Base-by-base conservation (phyloP, 228 moss, liverwort and hornwort genomes). In the Sphagnum magellanicum region DNA sequence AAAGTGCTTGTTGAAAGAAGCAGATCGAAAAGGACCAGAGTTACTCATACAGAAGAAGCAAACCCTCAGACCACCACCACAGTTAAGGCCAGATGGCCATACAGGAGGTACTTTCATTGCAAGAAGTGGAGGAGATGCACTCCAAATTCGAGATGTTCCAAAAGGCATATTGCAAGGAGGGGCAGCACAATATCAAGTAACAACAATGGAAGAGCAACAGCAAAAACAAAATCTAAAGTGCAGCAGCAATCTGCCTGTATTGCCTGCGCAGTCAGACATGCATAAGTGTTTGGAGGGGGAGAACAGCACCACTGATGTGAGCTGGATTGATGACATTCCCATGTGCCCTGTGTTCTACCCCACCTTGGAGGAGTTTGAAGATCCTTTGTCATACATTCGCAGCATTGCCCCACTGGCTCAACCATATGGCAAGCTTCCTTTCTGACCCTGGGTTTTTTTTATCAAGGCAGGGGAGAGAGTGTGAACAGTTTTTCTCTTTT, bases 321-420 rank as follows among this genome's bases (percentile, higher is more conserved):
- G 66, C 63, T 79, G 79, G 79, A 72, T 66, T 14, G 72, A 75
- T 58, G 68, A 66, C 15, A 60, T 79, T 61, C 66, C 75, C 9
- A 47, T 72, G 48, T 81, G 81, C 69, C 81, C 81, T 16, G 72
- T 81, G 58, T 81, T 74, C 63, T 74, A 74, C 66, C 81, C 81
- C 13, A 74, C 81, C 55, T 74, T 51, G 48, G 70, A 78, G 57
- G 81, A 81, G 55, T 81, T 81, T 64, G 78, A 77, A 61, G 81
- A 81, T 69, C 81, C 81, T 5, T 55, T 81, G 53, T 71, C 74
- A 3, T 81, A 81, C 13, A 81, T 81, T 32, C 81, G 77, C 57
- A 61, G 48, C 55, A 81, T 81, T 53, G 61, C 72, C 5, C 71
- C 78, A 6, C 64, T 68, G n/a, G 81, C 81, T 51, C 75, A 74